A percentile compares a stretch with the other conserved stretches of the same genome.
Conservation (phyloP, 192 early-diverging fungal genomes). For the Linnemannia schmuckeri region DNA sequence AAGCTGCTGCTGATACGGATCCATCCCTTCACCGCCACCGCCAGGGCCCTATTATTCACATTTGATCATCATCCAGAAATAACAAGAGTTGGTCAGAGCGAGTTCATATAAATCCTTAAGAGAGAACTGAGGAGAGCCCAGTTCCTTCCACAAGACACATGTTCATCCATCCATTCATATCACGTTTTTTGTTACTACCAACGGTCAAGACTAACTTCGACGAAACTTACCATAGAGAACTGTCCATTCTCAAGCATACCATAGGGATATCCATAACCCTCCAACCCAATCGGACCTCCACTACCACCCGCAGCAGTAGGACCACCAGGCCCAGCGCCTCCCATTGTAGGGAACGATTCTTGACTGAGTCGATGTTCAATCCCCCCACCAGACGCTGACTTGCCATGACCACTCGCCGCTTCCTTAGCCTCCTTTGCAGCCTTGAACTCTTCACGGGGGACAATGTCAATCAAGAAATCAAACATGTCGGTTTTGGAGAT, state of each 20-base stretch:
- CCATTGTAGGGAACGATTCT: conserved; percentile 32
- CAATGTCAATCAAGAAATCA: conserved; percentile 98
- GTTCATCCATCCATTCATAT: background rate
- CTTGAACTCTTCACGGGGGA: conserved; percentile 86
- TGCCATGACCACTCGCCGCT: background rate
- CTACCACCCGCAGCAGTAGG: background rate
- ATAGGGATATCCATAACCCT: conserved; percentile 47
- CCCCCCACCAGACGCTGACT: conserved; percentile 8
- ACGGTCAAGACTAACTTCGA: background rate
- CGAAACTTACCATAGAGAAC: conserved; percentile 34
- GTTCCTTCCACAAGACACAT: no score
- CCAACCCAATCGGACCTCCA: conserved; percentile 20
- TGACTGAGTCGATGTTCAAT: conserved; percentile 43
- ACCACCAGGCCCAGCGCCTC: conserved; percentile 4
- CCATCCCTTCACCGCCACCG: conserved; percentile 16
- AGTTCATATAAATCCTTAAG: background rate
- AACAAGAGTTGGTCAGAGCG: background rate
- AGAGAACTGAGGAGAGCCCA: background rate
- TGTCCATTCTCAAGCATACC: conserved; percentile 33
- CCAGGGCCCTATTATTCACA: conserved; percentile 10
- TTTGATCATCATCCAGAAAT: background rate
- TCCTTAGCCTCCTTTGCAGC: conserved; percentile 31
- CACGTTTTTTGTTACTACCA: background rate
- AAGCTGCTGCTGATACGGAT: conserved; percentile 49
- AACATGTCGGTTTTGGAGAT: conserved; percentile 94